Percentiles rank a stretch among this genome's conserved stretches.
These are phyloP conservation scores for Lentinula sp. DNA, from an alignment of 768 basidiomycete genomes.

Conservation along the genomic window DNA sequence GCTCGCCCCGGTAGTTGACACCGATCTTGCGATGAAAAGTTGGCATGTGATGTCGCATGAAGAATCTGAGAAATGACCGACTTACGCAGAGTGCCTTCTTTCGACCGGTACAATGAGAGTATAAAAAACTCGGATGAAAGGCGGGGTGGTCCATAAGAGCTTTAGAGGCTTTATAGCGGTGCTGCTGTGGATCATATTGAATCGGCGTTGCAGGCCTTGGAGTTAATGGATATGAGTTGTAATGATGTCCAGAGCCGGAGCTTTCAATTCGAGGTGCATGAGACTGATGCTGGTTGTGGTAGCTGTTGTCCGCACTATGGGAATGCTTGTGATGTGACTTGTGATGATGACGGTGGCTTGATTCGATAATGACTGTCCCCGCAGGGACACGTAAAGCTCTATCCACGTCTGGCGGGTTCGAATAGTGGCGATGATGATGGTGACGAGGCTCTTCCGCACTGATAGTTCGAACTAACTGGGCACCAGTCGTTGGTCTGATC, in stretches of 20 bases:
- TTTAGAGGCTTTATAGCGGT: not conserved
- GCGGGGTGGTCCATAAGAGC: not conserved
- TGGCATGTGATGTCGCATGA: not conserved
- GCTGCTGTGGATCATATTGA: not conserved
- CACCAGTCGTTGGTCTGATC: not conserved
- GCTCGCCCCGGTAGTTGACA: constrained; percentile 69
- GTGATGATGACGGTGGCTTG: not conserved
- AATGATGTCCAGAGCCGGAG: not conserved
- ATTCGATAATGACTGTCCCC: not conserved
- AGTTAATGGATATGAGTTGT: not conserved
- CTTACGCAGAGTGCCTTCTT: constrained; percentile 15
- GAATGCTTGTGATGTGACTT: not conserved
- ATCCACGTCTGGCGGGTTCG: constrained; percentile 4
- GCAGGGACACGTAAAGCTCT: not conserved
- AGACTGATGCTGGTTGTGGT: not conserved
- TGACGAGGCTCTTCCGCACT: not conserved
- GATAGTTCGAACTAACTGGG: not conserved
- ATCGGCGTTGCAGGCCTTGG: not conserved
- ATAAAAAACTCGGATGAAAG: constrained; percentile 10
- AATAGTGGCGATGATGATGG: constrained; percentile 3
- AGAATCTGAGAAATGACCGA: not conserved
- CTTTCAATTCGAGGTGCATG: not conserved
- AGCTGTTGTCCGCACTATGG: not conserved
- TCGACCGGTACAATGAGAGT: constrained; percentile 17
- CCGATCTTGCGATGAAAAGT: constrained; percentile 51